Conservation (phyloP, 2,329 filamentous ascomycete species). For the Zopfia rhizophila region DNA sequence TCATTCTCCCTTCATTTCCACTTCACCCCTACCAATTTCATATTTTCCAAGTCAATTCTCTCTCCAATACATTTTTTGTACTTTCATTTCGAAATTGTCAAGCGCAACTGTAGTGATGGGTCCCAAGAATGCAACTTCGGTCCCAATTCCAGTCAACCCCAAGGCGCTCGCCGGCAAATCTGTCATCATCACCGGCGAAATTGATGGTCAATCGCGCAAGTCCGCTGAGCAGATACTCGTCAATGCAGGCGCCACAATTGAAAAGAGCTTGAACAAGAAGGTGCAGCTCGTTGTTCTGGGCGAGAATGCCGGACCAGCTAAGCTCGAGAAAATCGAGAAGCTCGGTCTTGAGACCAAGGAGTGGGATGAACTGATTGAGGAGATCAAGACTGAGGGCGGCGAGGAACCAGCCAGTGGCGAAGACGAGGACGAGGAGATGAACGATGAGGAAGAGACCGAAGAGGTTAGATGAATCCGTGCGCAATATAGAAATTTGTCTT, state of each 20-base stretch:
- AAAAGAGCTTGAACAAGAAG: slow-evolving; percentile 36
- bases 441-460: slow-evolving; percentile 28
- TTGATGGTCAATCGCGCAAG: slow-evolving; percentile 26
- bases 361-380: slow-evolving; percentile 77
- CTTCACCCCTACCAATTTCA: not conserved
- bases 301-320: slow-evolving; percentile 87
- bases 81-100: slow-evolving; percentile 1
- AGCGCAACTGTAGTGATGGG: slow-evolving; percentile 20
- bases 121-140: slow-evolving; percentile 23
- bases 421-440: slow-evolving; percentile 26
- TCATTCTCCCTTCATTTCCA: slow-evolving; percentile 1
- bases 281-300: slow-evolving; percentile 76
- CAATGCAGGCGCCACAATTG: slow-evolving; percentile 30
- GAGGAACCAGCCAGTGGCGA: slow-evolving; percentile 17
- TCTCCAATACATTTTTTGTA: slow-evolving; percentile 4
- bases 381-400: slow-evolving; percentile 30
- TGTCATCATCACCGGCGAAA: slow-evolving; percentile 32
- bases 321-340: slow-evolving; percentile 82
- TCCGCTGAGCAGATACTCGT: slow-evolving; percentile 26
- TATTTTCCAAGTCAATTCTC: slow-evolving; percentile 3
- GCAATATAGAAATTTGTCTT: too few relatives aligned
- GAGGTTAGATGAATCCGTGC: slow-evolving; percentile 22
- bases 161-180: slow-evolving; percentile 26
- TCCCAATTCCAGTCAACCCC: slow-evolving; percentile 23
- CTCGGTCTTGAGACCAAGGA: slow-evolving; percentile 86